These are phyloP conservation scores for Aureobasidium sp. DNA, from an alignment of 2,329 filamentous ascomycete species.

Conservation along the genomic window DNA sequence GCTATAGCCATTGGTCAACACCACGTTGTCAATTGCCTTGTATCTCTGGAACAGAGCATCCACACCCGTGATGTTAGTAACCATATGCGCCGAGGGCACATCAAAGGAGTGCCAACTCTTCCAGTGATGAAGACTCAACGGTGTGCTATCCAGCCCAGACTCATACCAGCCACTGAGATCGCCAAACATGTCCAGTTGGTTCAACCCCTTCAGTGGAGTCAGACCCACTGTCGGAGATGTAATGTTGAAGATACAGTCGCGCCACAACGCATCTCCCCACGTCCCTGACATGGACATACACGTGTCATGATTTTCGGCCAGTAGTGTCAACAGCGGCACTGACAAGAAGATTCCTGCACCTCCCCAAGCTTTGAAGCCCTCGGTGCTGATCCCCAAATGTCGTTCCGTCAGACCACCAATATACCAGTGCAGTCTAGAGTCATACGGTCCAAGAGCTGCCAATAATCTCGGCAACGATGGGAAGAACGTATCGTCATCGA, in stretches of 20 bases:
- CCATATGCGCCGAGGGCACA: not conserved
- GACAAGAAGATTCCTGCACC: not conserved
- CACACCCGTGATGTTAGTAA: not conserved
- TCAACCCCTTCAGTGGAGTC: not conserved
- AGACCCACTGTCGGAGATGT: not conserved
- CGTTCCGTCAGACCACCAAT: not conserved
- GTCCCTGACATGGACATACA: not conserved
- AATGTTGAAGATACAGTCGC: not conserved
- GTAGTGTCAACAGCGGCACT: not conserved
- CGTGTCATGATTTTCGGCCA: not conserved
- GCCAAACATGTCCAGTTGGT: not conserved
- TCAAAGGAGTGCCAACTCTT: not conserved
- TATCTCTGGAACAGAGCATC: not conserved
- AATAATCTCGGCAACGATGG: conserved; percentile 18
- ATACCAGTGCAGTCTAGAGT: not conserved
- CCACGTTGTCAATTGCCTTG: not conserved
- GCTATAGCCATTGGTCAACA: not conserved
- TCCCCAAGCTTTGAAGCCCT: not conserved
- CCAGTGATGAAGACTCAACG: not conserved
- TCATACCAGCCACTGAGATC: not conserved
- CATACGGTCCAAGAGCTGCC: conserved; percentile 14
- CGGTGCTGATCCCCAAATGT: not conserved
- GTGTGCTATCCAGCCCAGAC: not conserved
- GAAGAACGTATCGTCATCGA: conserved; percentile 25
- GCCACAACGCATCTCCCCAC: not conserved